Conservation (phyloP, 2,329 filamentous ascomycete species). For the Tolypocladium ophioglossoides region DNA sequence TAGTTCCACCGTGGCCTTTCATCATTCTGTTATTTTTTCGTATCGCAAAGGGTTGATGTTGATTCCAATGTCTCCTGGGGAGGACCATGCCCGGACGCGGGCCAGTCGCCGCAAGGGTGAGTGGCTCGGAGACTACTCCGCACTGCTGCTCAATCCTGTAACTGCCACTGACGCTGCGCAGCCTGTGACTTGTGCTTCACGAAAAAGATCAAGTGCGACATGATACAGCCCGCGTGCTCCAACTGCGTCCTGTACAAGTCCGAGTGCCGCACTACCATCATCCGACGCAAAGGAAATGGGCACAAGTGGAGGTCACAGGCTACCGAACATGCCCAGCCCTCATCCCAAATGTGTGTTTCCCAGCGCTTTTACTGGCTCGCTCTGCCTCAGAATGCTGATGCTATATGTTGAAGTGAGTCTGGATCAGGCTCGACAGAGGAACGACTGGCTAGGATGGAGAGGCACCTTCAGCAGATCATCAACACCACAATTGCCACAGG, state of each 20-base stretch:
- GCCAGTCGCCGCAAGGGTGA: no score
- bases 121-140: no score
- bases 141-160: neutral
- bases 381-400: neutral
- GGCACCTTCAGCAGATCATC: slow-evolving; percentile 20
- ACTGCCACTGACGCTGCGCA: slow-evolving; percentile 4
- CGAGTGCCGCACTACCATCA: slow-evolving; percentile 20
- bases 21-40: no score
- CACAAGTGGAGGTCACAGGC: slow-evolving; percentile 7
- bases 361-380: no score
- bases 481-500: neutral
- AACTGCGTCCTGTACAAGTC: slow-evolving; percentile 32
- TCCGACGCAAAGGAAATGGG: slow-evolving; percentile 14
- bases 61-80: no score
- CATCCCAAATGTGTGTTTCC: neutral
- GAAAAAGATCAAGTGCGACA: slow-evolving; percentile 37
- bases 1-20: no score
- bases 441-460: slow-evolving; percentile 19
- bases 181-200: slow-evolving; percentile 33
- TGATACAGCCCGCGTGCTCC: slow-evolving; percentile 30
- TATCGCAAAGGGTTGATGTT: no score
- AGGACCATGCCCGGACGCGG: no score
- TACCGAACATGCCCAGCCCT: neutral
- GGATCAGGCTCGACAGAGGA: slow-evolving; percentile 7
- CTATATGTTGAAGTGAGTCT: slow-evolving; percentile 5